Percentiles rank a stretch among this genome's conserved stretches.
These are phyloP conservation scores for Gnetum montanum DNA, from an alignment of 75 land plant genomes.

Conservation along the genomic window DNA sequence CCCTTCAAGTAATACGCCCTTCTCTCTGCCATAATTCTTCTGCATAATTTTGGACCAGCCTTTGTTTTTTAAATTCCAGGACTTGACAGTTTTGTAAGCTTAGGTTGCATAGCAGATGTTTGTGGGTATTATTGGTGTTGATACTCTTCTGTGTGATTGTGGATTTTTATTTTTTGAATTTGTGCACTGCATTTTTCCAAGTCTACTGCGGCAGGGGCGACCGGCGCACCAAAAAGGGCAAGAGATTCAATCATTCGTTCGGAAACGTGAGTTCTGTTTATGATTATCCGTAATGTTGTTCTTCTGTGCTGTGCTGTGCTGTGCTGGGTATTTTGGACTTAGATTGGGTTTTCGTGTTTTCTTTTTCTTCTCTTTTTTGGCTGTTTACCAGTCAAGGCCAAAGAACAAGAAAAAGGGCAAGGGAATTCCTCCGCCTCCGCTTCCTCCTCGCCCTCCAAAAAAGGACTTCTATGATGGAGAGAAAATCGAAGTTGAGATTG, in stretches of 20 bases:
- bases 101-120: not conserved
- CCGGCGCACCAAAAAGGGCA: slow-evolving; percentile 53
- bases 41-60: not conserved
- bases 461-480: slow-evolving; percentile 49
- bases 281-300: not conserved
- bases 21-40: not conserved
- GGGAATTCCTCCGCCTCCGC: slow-evolving; percentile 52
- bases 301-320: not conserved
- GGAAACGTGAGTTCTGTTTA: slow-evolving; percentile 40
- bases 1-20: not conserved
- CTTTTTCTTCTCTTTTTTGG: not conserved
- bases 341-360: not conserved
- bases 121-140: not conserved
- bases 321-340: not conserved
- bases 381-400: slow-evolving; percentile 54
- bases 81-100: not conserved
- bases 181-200: slow-evolving; percentile 6
- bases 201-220: slow-evolving; percentile 65
- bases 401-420: slow-evolving; percentile 66
- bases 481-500: slow-evolving; percentile 52
- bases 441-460: slow-evolving; percentile 63
- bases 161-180: not conserved
- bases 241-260: slow-evolving; percentile 54
- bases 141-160: not conserved
- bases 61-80: not conserved